Conservation (phyloP, 768 basidiomycete genomes). For the Podaxis sp. region DNA sequence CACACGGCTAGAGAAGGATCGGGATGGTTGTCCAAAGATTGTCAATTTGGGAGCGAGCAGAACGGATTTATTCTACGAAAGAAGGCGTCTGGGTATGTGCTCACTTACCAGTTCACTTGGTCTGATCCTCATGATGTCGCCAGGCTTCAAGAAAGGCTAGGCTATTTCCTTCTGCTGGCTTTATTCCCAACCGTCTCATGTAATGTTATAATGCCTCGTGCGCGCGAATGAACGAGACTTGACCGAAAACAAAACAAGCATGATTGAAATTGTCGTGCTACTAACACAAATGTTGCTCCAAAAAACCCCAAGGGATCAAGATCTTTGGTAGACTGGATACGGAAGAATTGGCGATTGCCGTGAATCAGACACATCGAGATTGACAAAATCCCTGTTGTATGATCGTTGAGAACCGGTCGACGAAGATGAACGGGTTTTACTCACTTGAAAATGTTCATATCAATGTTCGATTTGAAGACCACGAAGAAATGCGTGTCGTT, state of each 20-base stretch:
- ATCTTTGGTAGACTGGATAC: constrained; percentile 54
- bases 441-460: constrained; percentile 74
- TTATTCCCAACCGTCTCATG: background rate
- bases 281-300: constrained; percentile 10
- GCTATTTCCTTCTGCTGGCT: background rate
- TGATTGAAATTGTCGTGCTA: background rate
- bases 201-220: background rate
- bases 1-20: constrained; percentile 93
- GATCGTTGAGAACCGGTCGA: constrained; percentile 14
- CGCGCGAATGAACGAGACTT: background rate
- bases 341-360: constrained; percentile 56
- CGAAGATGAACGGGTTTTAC: constrained; percentile 20
- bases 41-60: constrained; percentile 94
- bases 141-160: constrained; percentile 74
- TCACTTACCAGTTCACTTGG: background rate
- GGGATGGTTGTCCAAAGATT: constrained; percentile 98
- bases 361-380: constrained; percentile 54
- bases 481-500: constrained; percentile 82
- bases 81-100: constrained; percentile 72
- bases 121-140: background rate
- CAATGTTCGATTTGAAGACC: constrained; percentile 84
- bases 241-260: background rate
- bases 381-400: constrained; percentile 46
- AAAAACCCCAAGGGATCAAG: constrained; percentile 13
- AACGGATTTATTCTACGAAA: constrained; percentile 91